phyloP scores from a whole-genome alignment of 1,139 yeast genomes.

The Yamadazyma friedrichii region DNA sequence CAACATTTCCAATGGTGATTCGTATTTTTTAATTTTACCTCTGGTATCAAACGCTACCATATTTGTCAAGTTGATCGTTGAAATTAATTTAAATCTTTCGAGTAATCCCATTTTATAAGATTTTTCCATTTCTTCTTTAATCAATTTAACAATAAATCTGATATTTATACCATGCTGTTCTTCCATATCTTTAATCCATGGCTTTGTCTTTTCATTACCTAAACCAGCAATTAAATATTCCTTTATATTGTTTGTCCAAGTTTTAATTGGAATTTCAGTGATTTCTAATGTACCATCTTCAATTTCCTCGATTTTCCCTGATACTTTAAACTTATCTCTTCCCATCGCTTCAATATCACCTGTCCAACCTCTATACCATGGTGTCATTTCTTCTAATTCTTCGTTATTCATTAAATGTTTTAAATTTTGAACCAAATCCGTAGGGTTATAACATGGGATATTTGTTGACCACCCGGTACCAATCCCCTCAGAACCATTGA shows the following conservation, averaged over 20 bases:
- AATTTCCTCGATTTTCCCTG: conserved; percentile 78
- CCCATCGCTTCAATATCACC: conserved; percentile 71
- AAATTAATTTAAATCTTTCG: conserved; percentile 76
- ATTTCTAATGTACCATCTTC: conserved; percentile 83
- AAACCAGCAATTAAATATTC: conserved; percentile 77
- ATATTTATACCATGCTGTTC: conserved; percentile 88
- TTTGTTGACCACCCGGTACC: conserved; percentile 99
- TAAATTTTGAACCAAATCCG: conserved; percentile 74
- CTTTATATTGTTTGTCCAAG: conserved; percentile 91
- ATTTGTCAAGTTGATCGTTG: conserved; percentile 70
- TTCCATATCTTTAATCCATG: conserved; percentile 94
- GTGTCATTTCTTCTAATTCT: conserved; percentile 70
- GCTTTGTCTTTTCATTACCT: conserved; percentile 66
- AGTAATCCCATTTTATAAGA: conserved; percentile 71
- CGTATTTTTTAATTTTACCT: conserved; percentile 85
- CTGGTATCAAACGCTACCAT: conserved; percentile 97
- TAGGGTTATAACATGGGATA: conserved; percentile 88
- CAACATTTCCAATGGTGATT: conserved; percentile 71
- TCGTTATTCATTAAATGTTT: conserved; percentile 72
- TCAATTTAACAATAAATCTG: conserved; percentile 72
- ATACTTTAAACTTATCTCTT: conserved; percentile 66
- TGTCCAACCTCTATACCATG: conserved; percentile 97
- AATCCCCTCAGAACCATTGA: conserved; percentile 97
- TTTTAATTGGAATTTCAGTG: conserved; percentile 87
- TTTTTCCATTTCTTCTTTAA: conserved; percentile 80